Base-by-base conservation (phyloP, 305 asterid genomes). In the Ilex paraguariensis region DNA sequence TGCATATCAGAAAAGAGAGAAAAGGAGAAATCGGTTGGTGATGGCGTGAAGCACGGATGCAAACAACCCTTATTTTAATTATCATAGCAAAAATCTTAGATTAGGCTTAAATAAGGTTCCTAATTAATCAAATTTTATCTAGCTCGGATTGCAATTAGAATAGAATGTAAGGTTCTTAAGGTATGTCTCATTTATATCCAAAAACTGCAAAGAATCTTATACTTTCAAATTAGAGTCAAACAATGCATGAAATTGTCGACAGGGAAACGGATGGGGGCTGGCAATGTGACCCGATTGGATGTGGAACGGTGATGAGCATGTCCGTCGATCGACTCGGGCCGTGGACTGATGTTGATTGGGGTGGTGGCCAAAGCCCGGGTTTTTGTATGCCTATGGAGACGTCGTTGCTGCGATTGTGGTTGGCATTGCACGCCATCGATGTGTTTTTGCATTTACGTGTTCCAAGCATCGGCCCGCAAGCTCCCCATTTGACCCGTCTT, bases 401-500 rank as follows among this genome's bases (percentile, higher is more conserved):
- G n/a, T 0, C n/a, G 0, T 9, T 11, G 3, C n/a, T 1, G 6
- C 0, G 51, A 46, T 46, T 11, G n/a, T 46, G 51, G 51, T 13
- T 7, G n/a, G 51, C 0, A 46, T 0, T 46, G 10, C 51, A 13
- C 3, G 51, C 51, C 1, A 6, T 11, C 10, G 13, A 3, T 3
- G n/a, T 46, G 51, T 3, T 11, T 46, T 0, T 0, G 13, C 51
- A 46, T 13, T 3, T 46, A 3, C 51, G 2, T 46, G 13, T 0
- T 46, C 3, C 13, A 4, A 3, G 51, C 13, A 46, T 46, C 14
- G 32, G 28, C 51, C 56, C 21, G 55, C 12, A 33, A 45, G 50
- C 53, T 54, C 28, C 54, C n/a, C 30, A 31, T 50, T 30, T 14
- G 60, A 66, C 71, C 71, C 45, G 60, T 59, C 51, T 66, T n/a